These are phyloP conservation scores for Fusarium brachygibbosum DNA, from an alignment of 2,329 filamentous ascomycete genomes.

Conservation along the genomic window DNA sequence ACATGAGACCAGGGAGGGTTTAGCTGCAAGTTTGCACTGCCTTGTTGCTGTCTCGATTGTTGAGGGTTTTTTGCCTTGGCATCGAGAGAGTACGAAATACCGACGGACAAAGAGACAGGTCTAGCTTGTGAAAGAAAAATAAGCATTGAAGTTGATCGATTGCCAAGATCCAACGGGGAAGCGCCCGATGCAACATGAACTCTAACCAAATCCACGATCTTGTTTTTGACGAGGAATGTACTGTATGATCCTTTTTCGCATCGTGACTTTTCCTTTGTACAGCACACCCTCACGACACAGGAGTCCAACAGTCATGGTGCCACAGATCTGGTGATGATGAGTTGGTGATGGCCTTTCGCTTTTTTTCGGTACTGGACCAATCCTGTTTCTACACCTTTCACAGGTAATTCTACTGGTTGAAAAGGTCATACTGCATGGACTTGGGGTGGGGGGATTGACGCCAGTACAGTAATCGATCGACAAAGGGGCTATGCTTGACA, in stretches of 20 bases:
- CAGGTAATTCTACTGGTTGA: constrained; percentile 1
- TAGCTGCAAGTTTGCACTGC: neutral
- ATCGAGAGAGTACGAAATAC: neutral
- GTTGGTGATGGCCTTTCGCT: neutral
- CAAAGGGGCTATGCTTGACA: constrained; percentile 17
- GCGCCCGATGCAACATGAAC: neutral
- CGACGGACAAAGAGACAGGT: neutral
- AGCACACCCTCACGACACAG: neutral
- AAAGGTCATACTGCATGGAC: neutral
- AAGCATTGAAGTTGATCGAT: neutral
- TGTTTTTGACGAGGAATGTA: neutral
- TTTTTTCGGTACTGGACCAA: neutral
- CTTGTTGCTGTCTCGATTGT: neutral
- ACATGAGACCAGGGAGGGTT: neutral
- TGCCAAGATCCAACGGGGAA: constrained; percentile 4
- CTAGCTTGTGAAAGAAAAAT: neutral
- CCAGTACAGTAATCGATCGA: constrained; percentile 2
- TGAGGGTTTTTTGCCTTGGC: neutral
- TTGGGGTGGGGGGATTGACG: neutral
- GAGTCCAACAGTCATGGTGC: neutral
- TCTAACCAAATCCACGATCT: neutral
- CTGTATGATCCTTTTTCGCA: neutral
- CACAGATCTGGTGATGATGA: constrained; percentile 13
- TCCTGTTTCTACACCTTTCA: constrained; percentile 9
- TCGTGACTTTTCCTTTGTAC: constrained; percentile 1